These are phyloP conservation scores for Hymenoscyphus fraxineus DNA, from an alignment of 2,329 filamentous ascomycete species.

Conservation along the genomic window DNA sequence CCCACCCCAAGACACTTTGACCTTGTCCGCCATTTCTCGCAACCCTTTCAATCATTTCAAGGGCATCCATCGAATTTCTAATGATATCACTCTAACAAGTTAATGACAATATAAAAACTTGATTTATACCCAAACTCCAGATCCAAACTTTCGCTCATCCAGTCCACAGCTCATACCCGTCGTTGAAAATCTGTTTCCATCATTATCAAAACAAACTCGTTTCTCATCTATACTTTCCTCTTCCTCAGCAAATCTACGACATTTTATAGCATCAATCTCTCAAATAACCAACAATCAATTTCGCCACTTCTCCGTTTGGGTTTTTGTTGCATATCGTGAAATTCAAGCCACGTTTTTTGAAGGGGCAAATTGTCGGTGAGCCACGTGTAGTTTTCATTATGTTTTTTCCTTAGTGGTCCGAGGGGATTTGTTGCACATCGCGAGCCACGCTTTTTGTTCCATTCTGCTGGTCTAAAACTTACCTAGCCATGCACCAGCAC, in stretches of 20 bases:
- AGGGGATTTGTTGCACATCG: slow-evolving; percentile 13
- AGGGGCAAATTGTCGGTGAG: slow-evolving; percentile 11
- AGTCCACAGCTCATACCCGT: too few species aligned
- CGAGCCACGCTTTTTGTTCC: slow-evolving; percentile 11
- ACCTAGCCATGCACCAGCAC: neutral
- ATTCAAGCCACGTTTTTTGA: slow-evolving; percentile 11
- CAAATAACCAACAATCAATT: neutral
- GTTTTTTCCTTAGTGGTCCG: neutral
- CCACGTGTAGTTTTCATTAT: slow-evolving; percentile 7
- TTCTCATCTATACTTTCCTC: neutral
- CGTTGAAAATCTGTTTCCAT: too few species aligned
- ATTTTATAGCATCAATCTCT: neutral
- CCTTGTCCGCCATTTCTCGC: too few species aligned
- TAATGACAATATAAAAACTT: too few species aligned
- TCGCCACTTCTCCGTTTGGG: neutral
- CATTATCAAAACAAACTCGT: neutral
- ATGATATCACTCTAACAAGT: too few species aligned
- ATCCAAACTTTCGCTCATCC: too few species aligned
- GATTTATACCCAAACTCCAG: too few species aligned
- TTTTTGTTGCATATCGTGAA: slow-evolving; percentile 10
- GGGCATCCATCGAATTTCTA: too few species aligned
- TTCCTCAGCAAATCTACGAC: neutral
- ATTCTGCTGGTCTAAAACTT: neutral
- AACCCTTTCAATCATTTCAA: too few species aligned
- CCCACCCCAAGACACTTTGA: too few species aligned